Base-by-base conservation (phyloP, 2,329 filamentous ascomycete species). In the Trichothecium roseum region DNA sequence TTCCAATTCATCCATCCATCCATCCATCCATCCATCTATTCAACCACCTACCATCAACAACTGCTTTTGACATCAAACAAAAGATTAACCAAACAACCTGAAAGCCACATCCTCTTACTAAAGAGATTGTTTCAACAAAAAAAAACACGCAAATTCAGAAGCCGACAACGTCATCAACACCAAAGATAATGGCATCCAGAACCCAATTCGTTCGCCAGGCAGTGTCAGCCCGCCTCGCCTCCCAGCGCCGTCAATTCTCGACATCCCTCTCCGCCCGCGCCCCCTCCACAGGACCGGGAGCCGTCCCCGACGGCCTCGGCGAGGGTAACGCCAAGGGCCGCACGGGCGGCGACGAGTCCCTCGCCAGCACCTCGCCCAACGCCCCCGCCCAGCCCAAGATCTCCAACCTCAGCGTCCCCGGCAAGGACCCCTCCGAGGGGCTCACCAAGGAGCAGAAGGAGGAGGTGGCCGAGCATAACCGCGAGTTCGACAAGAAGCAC, bases 401-500 rank as follows among this genome's bases (percentile, higher is more conserved):
- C 42, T 51, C 56, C 38, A 72, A 69, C 45, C 58, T 63, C 38
- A 60, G 59, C 42, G 54, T 68, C 8, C 58, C 62, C 0, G 60
- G 57, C 3, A 47, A 50, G 28, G 43, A 42, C 4, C 32, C 45
- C 10, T 36, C 34, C 2, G 44, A 54, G 35, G 48, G 54, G 6
- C 45, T 73, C 40, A 67, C 56, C 16, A 54, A 66, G 38, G 69
- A 69, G 49, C 69, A 75, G 54, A 60, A 68, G 51, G 57, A 56
- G 30, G 72, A 78, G 53, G 74, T 78, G 13, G 64, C 74, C 35
- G 50, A 62, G 53, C 74, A 79, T 47, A 79, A 79, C 40, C 42
- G 41, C 42, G 70, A 78, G 1, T 78, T 78, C 50, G 68, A 68
- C 32, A 48, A 63, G 45, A 66, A 65, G 42, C 66, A 77, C 45